These are phyloP conservation scores for Glutinoglossum americanum DNA, from an alignment of 495 filamentous ascomycete species.

Conservation along the genomic window DNA sequence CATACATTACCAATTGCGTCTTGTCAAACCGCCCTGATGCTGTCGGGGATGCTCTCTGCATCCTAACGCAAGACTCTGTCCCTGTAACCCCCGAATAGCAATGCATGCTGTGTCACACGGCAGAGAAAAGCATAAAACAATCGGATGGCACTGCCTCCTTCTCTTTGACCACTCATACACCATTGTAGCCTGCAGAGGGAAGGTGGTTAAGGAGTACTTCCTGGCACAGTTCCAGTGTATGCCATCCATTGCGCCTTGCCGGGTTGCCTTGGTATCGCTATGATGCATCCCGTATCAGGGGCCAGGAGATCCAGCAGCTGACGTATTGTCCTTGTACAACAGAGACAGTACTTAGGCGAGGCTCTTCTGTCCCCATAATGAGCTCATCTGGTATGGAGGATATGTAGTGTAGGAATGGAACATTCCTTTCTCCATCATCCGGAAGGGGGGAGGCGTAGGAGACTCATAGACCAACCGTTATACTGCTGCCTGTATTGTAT, in stretches of 20 bases:
- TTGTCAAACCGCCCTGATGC: neutral
- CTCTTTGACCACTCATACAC: neutral
- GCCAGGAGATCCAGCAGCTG: neutral
- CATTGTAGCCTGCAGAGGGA: neutral
- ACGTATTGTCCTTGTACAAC: neutral
- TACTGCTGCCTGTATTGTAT: too few species aligned
- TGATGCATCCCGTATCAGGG: neutral
- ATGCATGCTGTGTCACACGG: neutral
- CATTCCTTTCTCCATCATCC: neutral
- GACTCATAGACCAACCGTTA: neutral
- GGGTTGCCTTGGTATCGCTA: neutral
- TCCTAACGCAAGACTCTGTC: neutral
- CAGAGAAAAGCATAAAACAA: neutral
- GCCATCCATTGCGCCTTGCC: neutral
- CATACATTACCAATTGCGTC: neutral
- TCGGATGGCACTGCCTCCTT: neutral
- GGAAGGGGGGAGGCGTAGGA: neutral
- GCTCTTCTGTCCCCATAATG: neutral
- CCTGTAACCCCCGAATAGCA: neutral
- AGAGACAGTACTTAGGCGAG: neutral
- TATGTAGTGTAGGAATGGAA: too few species aligned
- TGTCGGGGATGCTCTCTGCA: too few species aligned
- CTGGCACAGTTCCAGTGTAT: neutral
- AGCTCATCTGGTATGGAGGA: too few species aligned
- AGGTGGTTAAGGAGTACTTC: neutral